Percentiles rank a stretch among this genome's conserved stretches.
Conservation (phyloP, 345 rosid genomes). For the Raphanus raphanistrum region DNA sequence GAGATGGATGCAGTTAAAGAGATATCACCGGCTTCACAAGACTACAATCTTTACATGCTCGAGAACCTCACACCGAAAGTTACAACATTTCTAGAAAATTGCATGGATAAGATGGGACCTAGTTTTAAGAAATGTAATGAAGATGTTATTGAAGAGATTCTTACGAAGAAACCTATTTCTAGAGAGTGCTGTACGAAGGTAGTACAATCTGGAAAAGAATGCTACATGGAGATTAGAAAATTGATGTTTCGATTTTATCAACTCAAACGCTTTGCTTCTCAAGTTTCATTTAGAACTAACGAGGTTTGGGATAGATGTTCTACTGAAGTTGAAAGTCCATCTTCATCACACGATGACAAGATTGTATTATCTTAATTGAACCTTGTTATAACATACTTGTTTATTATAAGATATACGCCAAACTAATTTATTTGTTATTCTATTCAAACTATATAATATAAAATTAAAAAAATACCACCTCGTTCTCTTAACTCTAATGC, state of each 20-base stretch:
- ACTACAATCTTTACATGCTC: neutral
- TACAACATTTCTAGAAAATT: neutral
- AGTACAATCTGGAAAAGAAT: neutral
- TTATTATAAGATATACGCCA: neutral
- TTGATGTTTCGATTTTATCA: neutral
- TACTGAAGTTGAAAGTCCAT: neutral
- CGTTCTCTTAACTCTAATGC: neutral
- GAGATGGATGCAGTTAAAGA: neutral
- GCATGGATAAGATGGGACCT: neutral
- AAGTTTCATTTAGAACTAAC: neutral
- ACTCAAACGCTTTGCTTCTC: neutral
- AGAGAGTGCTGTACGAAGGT: neutral
- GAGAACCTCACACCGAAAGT: neutral
- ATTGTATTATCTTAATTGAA: neutral
- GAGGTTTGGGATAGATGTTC: slow-evolving; percentile 6
- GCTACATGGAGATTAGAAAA: neutral
- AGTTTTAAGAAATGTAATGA: neutral
- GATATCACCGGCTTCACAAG: neutral
- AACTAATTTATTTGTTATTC: neutral
- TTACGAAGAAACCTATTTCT: neutral
- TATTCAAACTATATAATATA: neutral
- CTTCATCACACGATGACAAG: neutral
- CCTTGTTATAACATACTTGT: neutral
- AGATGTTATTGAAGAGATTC: neutral
- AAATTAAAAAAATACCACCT: no score